Evolutionary conservation across 2,329 filamentous ascomycete species (phyloP).

Genomic region (Blumeria graminis): DNA sequence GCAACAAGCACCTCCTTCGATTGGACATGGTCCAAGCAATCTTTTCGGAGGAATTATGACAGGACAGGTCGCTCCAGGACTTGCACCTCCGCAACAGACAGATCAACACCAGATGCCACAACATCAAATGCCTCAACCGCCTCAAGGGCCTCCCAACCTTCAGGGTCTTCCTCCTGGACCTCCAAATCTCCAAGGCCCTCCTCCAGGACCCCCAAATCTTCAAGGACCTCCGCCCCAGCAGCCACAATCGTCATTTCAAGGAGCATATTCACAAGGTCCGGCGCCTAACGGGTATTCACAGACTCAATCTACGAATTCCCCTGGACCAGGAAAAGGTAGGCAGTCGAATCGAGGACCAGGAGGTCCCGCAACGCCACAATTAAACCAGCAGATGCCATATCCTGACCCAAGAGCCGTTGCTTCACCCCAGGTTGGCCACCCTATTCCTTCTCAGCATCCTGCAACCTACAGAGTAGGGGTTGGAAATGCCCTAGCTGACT

Average conservation of each 20-base stretch:
- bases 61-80: constrained; percentile 64
- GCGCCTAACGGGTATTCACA: constrained; percentile 53
- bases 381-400: constrained; percentile 70
- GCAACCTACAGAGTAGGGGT: constrained; percentile 29
- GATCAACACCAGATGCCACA: constrained; percentile 29
- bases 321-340: constrained; percentile 50
- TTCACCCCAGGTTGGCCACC: constrained; percentile 72
- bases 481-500: constrained; percentile 55
- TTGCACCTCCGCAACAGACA: constrained; percentile 43
- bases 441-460: constrained; percentile 39
- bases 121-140: constrained; percentile 53
- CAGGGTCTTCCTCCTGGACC: not conserved
- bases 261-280: constrained; percentile 21
- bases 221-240: constrained; percentile 16
- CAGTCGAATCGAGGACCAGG: constrained; percentile 36
- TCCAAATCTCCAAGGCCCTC: constrained; percentile 4
- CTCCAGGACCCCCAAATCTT: not conserved
- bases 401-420: constrained; percentile 41
- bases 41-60: constrained; percentile 94
- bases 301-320: constrained; percentile 65
- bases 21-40: constrained; percentile 71
- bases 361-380: constrained; percentile 71
- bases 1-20: constrained; percentile 59
- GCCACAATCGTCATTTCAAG: constrained; percentile 18
- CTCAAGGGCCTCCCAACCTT: constrained; percentile 20